Conservation (phyloP, 495 filamentous ascomycete genomes). For the Neurospora sp. region DNA sequence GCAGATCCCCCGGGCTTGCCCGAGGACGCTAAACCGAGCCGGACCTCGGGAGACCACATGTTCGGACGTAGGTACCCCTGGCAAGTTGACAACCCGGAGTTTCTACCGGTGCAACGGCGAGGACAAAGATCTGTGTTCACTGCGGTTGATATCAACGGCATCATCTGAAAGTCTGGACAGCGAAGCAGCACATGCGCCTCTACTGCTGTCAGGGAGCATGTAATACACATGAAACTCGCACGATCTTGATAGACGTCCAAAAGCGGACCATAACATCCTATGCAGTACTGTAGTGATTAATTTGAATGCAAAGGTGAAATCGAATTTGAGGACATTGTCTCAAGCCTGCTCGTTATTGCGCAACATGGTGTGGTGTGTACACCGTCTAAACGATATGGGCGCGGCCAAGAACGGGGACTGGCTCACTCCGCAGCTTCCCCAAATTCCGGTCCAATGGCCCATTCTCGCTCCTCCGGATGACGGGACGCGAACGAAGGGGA, state of each 20-base stretch:
- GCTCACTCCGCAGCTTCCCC: neutral
- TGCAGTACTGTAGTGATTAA: neutral
- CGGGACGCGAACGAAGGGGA: neutral
- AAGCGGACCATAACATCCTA: neutral
- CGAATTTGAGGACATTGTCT: neutral
- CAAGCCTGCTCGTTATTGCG: neutral
- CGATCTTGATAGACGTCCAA: neutral
- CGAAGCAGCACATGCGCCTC: neutral
- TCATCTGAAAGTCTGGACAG: neutral
- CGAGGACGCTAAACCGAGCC: slow-evolving; percentile 13
- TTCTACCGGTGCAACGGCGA: neutral
- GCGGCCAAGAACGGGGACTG: neutral
- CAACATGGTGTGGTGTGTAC: neutral
- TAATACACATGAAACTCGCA: neutral
- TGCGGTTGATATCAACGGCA: neutral
- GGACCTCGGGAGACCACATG: slow-evolving; percentile 19
- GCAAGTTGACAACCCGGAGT: neutral
- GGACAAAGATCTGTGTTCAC: neutral
- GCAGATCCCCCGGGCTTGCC: slow-evolving; percentile 13
- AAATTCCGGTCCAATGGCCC: neutral
- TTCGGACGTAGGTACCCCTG: slow-evolving; percentile 2
- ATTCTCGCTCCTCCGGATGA: neutral
- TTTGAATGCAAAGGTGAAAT: neutral
- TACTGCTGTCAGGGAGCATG: neutral
- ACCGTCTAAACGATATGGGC: neutral